Conservation (phyloP, 768 basidiomycete species). For the Trichaptum fuscoviolaceum region DNA sequence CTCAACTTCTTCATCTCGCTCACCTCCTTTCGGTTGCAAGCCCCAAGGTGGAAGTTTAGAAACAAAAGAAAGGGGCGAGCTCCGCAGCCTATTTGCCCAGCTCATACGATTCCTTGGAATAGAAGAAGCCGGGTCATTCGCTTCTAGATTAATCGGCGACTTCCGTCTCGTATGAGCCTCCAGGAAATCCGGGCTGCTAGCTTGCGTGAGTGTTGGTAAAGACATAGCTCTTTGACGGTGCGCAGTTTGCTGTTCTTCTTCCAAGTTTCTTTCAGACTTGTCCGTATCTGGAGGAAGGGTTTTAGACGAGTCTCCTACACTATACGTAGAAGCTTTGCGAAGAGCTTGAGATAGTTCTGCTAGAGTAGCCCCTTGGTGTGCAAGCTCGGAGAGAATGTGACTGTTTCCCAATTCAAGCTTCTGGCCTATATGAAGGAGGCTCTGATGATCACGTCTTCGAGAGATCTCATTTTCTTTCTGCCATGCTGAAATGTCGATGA, state of each 20-base stretch:
- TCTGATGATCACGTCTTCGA: neutral
- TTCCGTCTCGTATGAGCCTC: neutral
- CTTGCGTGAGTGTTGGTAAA: neutral
- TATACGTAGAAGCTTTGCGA: neutral
- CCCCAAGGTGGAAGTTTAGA: neutral
- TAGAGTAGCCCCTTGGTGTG: constrained; percentile 3
- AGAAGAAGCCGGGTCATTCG: neutral
- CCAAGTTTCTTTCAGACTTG: neutral
- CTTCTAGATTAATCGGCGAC: neutral
- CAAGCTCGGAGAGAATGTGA: neutral
- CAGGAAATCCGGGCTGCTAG: neutral
- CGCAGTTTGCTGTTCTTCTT: neutral
- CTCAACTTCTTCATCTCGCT: neutral
- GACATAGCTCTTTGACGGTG: neutral
- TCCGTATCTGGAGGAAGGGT: no score
- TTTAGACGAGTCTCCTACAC: neutral
- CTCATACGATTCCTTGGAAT: neutral
- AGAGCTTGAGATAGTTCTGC: neutral
- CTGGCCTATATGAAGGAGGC: neutral
- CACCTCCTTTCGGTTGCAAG: neutral
- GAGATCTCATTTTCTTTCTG: neutral
- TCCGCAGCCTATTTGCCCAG: neutral
- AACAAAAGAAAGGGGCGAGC: neutral
- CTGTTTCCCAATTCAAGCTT: neutral
- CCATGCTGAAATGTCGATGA: neutral